These are phyloP conservation scores for Diplotaxis tenuifolia DNA, from an alignment of 345 rosid species.

Conservation along the genomic window DNA sequence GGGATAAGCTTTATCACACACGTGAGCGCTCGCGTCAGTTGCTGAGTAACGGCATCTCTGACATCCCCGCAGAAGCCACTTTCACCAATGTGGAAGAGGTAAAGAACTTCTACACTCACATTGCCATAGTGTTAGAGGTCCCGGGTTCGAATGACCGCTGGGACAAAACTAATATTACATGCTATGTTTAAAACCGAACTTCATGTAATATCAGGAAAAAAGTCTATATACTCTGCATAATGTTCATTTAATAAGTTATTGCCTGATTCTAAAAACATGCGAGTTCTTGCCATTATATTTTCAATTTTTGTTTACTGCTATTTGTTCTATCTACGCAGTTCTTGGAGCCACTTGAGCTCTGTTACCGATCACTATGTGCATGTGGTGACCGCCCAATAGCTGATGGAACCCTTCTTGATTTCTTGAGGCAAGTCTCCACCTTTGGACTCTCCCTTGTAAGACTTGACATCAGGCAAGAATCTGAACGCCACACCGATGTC, in stretches of 20 bases:
- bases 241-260: not conserved
- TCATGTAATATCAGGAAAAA: too few species aligned
- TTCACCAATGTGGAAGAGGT: slow-evolving; percentile 87
- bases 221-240: too few species aligned
- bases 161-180: too few species aligned
- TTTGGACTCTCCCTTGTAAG: slow-evolving; percentile 94
- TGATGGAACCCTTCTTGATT: slow-evolving; percentile 98
- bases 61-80: slow-evolving; percentile 74
- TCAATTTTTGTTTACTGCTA: too few species aligned
- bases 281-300: too few species aligned
- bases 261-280: slow-evolving; percentile 1
- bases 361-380: slow-evolving; percentile 84
- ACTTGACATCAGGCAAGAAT: slow-evolving; percentile 96
- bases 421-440: slow-evolving; percentile 95
- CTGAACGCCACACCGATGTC: slow-evolving; percentile 95
- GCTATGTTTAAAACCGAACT: too few species aligned
- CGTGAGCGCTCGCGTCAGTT: slow-evolving; percentile 91
- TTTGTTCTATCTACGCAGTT: slow-evolving; percentile 45
- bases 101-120: not conserved
- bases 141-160: too few species aligned
- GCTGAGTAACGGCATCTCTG: slow-evolving; percentile 74
- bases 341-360: slow-evolving; percentile 96
- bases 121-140: too few species aligned
- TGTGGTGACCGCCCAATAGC: slow-evolving; percentile 95
- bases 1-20: slow-evolving; percentile 86